Evolutionary conservation across 352 stramenopile species (phyloP), one percentile per base, ranked within the genome.

Genomic region (Pythium phragmiticola): DNA sequence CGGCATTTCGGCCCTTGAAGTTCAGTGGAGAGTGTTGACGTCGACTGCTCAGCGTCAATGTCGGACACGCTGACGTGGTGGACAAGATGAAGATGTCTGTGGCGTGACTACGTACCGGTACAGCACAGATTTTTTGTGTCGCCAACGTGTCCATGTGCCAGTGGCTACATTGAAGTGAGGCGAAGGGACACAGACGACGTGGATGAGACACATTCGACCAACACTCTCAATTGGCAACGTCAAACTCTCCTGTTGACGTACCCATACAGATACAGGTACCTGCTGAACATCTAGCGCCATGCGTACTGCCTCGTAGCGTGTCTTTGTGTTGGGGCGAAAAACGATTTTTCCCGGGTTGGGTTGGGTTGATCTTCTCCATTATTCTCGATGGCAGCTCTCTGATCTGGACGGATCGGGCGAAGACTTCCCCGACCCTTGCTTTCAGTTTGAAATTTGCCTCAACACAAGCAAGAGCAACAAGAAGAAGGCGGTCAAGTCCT

Each of bases 381-480:
- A 12, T 42, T 42, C 37, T 42, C 37, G 37, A 42, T 17, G 37
- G 37, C 9, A 42, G 37, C 26, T 30, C 37, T 42, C 6, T 42
- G 37, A 16, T 42, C 37, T 12, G 30, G 49, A 30, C 28, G 9
- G 30, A 56, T 23, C 26, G 48, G 12, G 14, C 5, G 46, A 7
- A n/a, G 5, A 28, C 33, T 26, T 42, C 7, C 42, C 48, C 5
- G 7, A 7, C 3, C 36, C 34, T 23, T 21, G 12, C 33, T 34
- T 48, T 55, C 56, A 63, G 45, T 63, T 54, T 55, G 46, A 63
- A 13, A 45, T 57, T 57, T 47, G 14, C 43, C 33, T 59, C 53
- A 59, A 16, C 28, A 49, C 53, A 59, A 55, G 19, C 54, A 63
- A 63, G 21, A 19, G 37, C 9, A 63, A 43, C 14, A 46, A 57